Base-by-base conservation (phyloP, 1,284 basidiomycete species). In the Blastosporella zonata region DNA sequence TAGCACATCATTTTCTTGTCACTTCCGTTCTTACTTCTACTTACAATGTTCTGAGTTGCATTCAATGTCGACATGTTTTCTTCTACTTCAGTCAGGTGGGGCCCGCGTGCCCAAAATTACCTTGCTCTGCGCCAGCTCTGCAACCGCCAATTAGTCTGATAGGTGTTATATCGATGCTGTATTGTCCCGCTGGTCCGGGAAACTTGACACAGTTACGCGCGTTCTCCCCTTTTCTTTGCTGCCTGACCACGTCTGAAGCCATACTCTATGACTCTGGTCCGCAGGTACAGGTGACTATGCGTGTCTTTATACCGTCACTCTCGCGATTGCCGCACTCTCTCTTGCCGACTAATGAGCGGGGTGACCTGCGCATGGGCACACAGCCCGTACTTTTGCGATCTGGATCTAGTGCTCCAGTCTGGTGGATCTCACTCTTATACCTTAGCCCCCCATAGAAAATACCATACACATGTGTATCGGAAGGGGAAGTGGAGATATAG, bases 151-250 rank as follows among this genome's bases (percentile, higher is more conserved):
- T 13, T 15, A 21, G 13, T 20, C 29, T 23, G 42, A 49, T 38
- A 43, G 34, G 47, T 49, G 20, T 25, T 42, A 39, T 39, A 27
- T 34, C 13, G 42, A 28, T 39, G 35, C 18, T 40, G 37, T 49
- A 49, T 49, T 45, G 37, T 34, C 48, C 48, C 48, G 42, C 22
- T 40, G 20, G 23, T 21, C 48, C 48, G 43, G 37, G n/a, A n/a
- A n/a, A n/a, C n/a, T n/a, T n/a, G n/a, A n/a, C 31, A 22, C 10
- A 20, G 15, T 20, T 23, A 35, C 35, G 35, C 41, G 27, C 22
- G 27, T 36, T 31, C 27, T 33, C 27, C 17, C 6, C 7, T 13
- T 12, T 37, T 49, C 17, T 31, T 25, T 20, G 13, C 35, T 31
- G 23, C 9, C 17, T 41, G 22, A 22, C 13, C 29, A 42, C n/a